phyloP scores from a whole-genome alignment of 2,329 filamentous ascomycete genomes.

The Penicillium capsulatum region DNA sequence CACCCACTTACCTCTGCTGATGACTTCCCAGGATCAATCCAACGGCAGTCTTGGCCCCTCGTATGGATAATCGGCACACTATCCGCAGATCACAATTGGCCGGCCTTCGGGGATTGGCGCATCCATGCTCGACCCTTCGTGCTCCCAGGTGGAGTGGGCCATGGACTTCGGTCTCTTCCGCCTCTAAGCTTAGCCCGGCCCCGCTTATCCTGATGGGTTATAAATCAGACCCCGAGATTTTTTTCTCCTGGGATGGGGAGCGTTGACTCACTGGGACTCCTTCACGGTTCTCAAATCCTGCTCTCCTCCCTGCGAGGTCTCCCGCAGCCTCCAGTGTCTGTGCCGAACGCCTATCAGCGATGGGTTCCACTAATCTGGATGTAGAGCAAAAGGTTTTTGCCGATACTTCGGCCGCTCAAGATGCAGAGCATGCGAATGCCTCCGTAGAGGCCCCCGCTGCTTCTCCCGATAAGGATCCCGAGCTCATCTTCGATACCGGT shows the following conservation, averaged over 20 bases:
- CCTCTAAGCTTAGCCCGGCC: constrained; percentile 7
- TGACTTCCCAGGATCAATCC: too few relatives aligned
- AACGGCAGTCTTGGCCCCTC: constrained; percentile 10
- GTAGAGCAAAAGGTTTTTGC: constrained; percentile 23
- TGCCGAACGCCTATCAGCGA: constrained; percentile 6
- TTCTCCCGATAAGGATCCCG: constrained; percentile 17
- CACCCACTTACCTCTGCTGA: too few relatives aligned
- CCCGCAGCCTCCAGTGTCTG: constrained; percentile 3
- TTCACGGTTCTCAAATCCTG: neutral
- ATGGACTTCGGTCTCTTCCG: constrained; percentile 13
- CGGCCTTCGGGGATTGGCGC: neutral
- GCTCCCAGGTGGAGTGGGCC: constrained; percentile 7
- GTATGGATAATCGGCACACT: constrained; percentile 18
- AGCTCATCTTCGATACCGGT: constrained; percentile 35
- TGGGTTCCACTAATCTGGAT: constrained; percentile 25
- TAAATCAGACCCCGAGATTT: constrained; percentile 12
- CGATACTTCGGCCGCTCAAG: constrained; percentile 5
- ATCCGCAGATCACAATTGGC: constrained; percentile 7
- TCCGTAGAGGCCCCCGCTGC: constrained; percentile 1
- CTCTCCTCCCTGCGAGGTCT: neutral
- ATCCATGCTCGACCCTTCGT: too few relatives aligned
- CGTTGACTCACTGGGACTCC: too few relatives aligned
- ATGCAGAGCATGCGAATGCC: constrained; percentile 14
- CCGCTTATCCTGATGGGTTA: constrained; percentile 18
- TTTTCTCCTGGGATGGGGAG: neutral